Base-by-base conservation (phyloP, 306 rosid genomes). In the Bauhinia variegata region DNA sequence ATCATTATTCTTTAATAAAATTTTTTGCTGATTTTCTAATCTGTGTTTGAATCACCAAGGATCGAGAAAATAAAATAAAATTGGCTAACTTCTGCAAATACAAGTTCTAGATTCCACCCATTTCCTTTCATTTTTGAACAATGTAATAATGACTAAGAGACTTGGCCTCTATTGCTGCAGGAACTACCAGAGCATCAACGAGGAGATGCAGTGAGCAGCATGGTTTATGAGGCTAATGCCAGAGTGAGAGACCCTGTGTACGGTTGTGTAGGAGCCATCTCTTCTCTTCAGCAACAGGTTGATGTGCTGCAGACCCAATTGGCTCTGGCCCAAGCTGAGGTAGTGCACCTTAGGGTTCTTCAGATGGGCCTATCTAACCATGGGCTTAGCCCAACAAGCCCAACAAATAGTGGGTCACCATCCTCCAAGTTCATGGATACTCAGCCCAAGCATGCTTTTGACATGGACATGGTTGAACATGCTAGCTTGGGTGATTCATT, bases 321-420 rank as follows among this genome's bases (percentile, higher is more conserved):
- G 76, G 96, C 97, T 11, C 50, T 84, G 56, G 97, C 97, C 72
- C 97, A 86, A 41, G 97, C 97, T 3, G 97, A 91, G 73, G 97
- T 88, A 54, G 95, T 86, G 17, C 97, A 90, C 77, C 86, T 87
- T 4, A 42, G 87, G 70, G 80, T 84, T 13, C 60, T 86, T 39
- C 95, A 90, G 51, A 61, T 80, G 0, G 68, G 80, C 6, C 15
- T 78, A 39, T 79, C 89, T 12, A 75, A 57, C 66, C 67, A 63
- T 28, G 85, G 88, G 59, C 69, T 67, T 3, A 75, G 86, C 76
- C 86, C 89, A 2, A 65, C 65, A 1, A 89, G 95, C 74, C 96
- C 92, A 65, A 78, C 81, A 5, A 74, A 65, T 7, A 87, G 86
- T 16, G 88, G 78, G 6, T 83, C 89, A 0, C 96, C 96, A n/a